Evolutionary conservation across 2,329 filamentous ascomycete species (phyloP).

Genomic region (Celoporthe dispersa): DNA sequence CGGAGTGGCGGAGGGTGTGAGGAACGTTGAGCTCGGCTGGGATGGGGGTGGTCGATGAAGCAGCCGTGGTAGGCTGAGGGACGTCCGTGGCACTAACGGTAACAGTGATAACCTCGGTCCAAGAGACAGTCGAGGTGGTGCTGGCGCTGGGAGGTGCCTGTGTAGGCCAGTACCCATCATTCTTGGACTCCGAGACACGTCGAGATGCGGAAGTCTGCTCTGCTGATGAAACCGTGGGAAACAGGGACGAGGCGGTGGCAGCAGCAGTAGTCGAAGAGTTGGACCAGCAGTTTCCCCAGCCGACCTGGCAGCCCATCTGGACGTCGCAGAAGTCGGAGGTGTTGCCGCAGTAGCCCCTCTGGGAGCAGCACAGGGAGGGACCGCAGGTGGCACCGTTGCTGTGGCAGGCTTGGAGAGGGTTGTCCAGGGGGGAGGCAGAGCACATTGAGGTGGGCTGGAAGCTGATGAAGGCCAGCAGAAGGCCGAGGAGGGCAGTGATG

Average conservation of each 20-base stretch:
- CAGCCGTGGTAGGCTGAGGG: background rate
- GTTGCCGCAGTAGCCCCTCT: slow-evolving; percentile 3
- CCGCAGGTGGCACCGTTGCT: background rate
- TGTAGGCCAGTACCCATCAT: background rate
- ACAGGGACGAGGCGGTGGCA: background rate
- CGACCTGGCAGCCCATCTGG: background rate
- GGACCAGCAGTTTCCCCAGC: slow-evolving; percentile 2
- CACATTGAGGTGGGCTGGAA: background rate
- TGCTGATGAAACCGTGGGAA: background rate
- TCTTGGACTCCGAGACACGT: background rate
- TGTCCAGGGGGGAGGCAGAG: background rate
- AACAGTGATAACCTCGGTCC: background rate
- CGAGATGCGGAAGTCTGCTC: background rate
- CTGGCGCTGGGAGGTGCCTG: background rate
- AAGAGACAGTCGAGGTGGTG: background rate
- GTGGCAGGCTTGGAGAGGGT: background rate
- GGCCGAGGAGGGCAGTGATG: background rate
- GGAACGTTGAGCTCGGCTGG: background rate
- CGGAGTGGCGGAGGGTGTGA: no score
- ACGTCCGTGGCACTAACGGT: background rate
- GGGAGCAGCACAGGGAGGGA: background rate
- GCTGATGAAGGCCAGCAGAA: background rate
- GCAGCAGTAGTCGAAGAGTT: background rate
- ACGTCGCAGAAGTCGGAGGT: background rate
- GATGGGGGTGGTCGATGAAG: background rate